Conservation (phyloP, 2,329 filamentous ascomycete genomes). For the Cercospora janseana region DNA sequence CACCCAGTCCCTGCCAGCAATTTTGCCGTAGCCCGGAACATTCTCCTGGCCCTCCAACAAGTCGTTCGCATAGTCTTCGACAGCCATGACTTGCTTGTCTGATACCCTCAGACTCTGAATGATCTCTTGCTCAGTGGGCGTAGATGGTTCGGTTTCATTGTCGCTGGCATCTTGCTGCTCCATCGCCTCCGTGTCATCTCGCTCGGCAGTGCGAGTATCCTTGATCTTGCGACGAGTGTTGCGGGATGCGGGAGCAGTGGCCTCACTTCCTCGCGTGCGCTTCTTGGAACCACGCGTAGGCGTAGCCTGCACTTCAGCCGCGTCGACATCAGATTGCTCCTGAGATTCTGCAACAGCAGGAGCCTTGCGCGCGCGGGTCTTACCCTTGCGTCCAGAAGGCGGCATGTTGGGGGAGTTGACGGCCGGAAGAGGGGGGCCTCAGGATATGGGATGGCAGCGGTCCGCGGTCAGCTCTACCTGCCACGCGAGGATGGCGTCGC, state of each 20-base stretch:
- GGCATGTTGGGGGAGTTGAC: conserved; percentile 33
- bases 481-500: no score
- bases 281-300: conserved; percentile 50
- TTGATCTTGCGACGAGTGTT: conserved; percentile 38
- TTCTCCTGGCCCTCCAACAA: conserved; percentile 48
- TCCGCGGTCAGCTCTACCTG: no score
- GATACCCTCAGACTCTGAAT: conserved; percentile 46
- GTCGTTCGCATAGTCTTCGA: conserved; percentile 56
- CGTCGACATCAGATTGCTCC: conserved; percentile 42
- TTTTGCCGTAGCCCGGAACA: conserved; percentile 71
- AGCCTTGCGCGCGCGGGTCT: conserved; percentile 35
- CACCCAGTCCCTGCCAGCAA: conserved; percentile 78
- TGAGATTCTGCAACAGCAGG: conserved; percentile 30
- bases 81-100: conserved; percentile 54
- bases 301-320: conserved; percentile 49
- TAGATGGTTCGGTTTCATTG: conserved; percentile 39
- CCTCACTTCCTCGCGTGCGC: conserved; percentile 38
- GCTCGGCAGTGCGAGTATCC: conserved; percentile 33
- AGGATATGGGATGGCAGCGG: no score
- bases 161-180: conserved; percentile 41
- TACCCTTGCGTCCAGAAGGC: conserved; percentile 36
- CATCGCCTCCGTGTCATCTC: conserved; percentile 41
- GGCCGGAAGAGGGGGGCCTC: no score
- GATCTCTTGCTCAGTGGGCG: conserved; percentile 45
- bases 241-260: conserved; percentile 29